Base-by-base conservation (phyloP, 805 yeast species). In the Kuraishia piskuri region DNA sequence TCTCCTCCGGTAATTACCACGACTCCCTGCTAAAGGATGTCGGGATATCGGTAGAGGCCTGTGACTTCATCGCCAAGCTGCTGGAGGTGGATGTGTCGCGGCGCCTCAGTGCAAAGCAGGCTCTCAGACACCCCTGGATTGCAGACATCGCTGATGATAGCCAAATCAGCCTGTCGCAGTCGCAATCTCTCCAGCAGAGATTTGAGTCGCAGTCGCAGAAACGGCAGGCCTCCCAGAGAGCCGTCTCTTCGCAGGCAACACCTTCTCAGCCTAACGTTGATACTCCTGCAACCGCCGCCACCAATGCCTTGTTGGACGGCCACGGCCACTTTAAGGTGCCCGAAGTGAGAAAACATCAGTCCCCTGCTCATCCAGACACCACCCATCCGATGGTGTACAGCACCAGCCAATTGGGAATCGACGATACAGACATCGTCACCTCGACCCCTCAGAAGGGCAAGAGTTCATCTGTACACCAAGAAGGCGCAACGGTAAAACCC, bases 81-180 rank as follows among this genome's bases (percentile, higher is more conserved):
- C 73, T 94, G 17, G 87, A 86, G 62, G 90, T 87, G 1, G 86
- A 90, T 63, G 96, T 96, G 0, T 69, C 75, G 37, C 66, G 77
- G 45, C 76, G 99, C 56, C 76, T 88, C 20, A 81, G 85, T 20
- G 97, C 98, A 0, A 72, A 72, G 6, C 80, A 79, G 53, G 97
- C 97, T 0, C 72, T 92, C 49, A 65, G 72, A 20, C 96, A 90
- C 64, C 85, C 86, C 2, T 94, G 99, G 99, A 72, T 92, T n/a
- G 66, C 56, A 20, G 74, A 64, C 25, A 36, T 59, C 44, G 48
- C 60, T n/a, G 51, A 61, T 53, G 61, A 61, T 49, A 61, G 70
- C 46, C 68, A 78, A 53, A 72, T 84, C 2, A 83, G 89, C 57
- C 68, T 86, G 52, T 83, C 89, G 3, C 89, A 84, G 62, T 83